Base-by-base conservation (phyloP, 176 grass and related monocot genomes). In the Triticum urartu region DNA sequence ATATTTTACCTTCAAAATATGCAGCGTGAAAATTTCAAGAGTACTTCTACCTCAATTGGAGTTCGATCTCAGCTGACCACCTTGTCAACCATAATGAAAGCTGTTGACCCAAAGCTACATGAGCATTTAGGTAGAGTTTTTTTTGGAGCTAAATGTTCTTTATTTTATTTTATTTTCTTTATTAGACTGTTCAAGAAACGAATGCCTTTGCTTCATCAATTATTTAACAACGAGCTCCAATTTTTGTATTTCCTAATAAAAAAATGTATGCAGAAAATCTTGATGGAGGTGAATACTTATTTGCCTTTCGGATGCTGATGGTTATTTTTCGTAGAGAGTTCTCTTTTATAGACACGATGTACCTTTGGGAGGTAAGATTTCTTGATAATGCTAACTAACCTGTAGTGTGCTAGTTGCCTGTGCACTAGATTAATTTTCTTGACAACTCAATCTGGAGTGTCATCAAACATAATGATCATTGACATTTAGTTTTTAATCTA, bases 231-330 rank as follows among this genome's bases (percentile, higher is more conserved):
- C 60, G 58, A 80, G 14, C 11, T 79, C 66, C 9, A 48, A 21
- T 18, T 18, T 79, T 52, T 84, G 28, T 72, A 81, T 40, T 39
- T 43, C 13, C 59, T 90, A 33, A 93, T 83, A 30, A 72, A 35
- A 13, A 62, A 52, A 39, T 88, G 50, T 75, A 77, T 92, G 88
- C 95, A 98, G 95, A 95, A 81, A 92, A 89, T 86, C 82, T 95
- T 76, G 95, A 98, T 84, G 95, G 93, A 81, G 95, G 95, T 30
- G 95, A 95, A 80, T 98, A 98, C 45, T 90, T 98, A 86, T 98
- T 98, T 80, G 95, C 95, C 43, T 98, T 98, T 38, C 91, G 95
- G 48, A 98, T 98, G 93, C 82, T 98, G 88, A 98, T 98, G 95
- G 95, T 95, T 84, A 77, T 98, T 85, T 98, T 98, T 82, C 91